phyloP scores from a whole-genome alignment of 306 rosid genomes.

The Quercus dentata region DNA sequence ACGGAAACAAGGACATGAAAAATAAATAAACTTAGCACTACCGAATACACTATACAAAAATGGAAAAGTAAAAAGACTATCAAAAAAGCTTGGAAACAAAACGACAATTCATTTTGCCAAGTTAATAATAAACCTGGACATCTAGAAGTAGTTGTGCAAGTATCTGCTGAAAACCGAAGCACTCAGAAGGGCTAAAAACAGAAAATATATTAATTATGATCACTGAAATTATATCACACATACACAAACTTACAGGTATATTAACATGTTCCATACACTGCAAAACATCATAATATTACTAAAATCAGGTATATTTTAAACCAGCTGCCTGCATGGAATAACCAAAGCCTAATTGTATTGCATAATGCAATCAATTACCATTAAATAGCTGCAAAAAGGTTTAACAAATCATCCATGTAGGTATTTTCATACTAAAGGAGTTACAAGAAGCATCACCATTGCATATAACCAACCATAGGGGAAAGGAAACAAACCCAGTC shows the following conservation, averaged over 20 bases:
- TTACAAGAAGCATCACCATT: background rate
- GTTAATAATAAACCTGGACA: background rate
- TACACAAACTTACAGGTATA: slow-evolving; percentile 23
- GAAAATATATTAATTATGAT: background rate
- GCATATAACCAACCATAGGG: background rate
- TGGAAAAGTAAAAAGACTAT: background rate
- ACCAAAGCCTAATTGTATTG: slow-evolving; percentile 9
- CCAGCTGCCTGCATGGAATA: slow-evolving; percentile 26
- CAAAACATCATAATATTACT: slow-evolving; percentile 22
- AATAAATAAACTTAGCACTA: background rate
- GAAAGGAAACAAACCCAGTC: background rate
- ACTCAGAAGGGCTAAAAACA: background rate
- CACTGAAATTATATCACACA: slow-evolving; percentile 2
- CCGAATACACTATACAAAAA: background rate
- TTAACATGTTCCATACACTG: slow-evolving; percentile 15
- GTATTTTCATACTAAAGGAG: background rate
- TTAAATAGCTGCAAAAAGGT: background rate
- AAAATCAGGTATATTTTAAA: slow-evolving; percentile 22
- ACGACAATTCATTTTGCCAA: background rate
- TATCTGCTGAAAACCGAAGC: background rate
- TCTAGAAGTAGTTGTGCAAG: background rate
- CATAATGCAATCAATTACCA: background rate
- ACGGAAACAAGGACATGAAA: background rate
- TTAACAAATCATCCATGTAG: background rate
- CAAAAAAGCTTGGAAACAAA: background rate